These are phyloP conservation scores for Rutstroemia sp. DNA, from an alignment of 2,329 filamentous ascomycete genomes.

Conservation along the genomic window DNA sequence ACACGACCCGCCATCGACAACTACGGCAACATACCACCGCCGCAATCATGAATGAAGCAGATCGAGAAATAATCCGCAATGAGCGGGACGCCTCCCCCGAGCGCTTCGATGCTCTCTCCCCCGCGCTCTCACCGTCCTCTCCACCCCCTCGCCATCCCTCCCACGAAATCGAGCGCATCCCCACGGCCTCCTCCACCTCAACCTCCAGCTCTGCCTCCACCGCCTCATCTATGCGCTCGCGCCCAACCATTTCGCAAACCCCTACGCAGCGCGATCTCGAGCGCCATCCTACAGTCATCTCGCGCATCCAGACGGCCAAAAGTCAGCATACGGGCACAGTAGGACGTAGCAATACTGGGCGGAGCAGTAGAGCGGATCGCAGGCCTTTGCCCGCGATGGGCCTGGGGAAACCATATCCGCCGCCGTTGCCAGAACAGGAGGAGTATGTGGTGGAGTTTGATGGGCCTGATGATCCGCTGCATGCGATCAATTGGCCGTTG, in stretches of 20 bases:
- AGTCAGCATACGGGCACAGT: constrained; percentile 68
- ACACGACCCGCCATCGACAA: not conserved
- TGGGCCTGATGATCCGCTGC: constrained; percentile 72
- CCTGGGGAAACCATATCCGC: constrained; percentile 67
- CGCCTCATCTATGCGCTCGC: constrained; percentile 30
- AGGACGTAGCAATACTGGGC: constrained; percentile 39
- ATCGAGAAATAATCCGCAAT: constrained; percentile 21
- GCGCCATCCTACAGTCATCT: constrained; percentile 60
- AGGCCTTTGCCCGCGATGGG: constrained; percentile 63
- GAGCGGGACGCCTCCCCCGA: constrained; percentile 47
- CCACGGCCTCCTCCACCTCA: constrained; percentile 45
- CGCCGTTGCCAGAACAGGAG: constrained; percentile 59
- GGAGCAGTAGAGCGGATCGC: constrained; percentile 32
- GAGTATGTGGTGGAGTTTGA: constrained; percentile 82
- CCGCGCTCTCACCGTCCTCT: constrained; percentile 13
- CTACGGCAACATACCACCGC: not conserved
- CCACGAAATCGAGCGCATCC: constrained; percentile 53
- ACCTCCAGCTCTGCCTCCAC: constrained; percentile 30
- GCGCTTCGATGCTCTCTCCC: constrained; percentile 19
- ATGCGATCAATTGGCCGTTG: constrained; percentile 81
- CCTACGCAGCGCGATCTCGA: constrained; percentile 62
- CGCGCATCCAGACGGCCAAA: constrained; percentile 61
- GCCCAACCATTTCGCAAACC: constrained; percentile 49
- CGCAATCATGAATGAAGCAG: constrained; percentile 25
- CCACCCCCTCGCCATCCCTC: constrained; percentile 28